These are phyloP conservation scores for Eimeria tenella DNA, from an alignment of 169 alveolate genomes.

Conservation along the genomic window DNA sequence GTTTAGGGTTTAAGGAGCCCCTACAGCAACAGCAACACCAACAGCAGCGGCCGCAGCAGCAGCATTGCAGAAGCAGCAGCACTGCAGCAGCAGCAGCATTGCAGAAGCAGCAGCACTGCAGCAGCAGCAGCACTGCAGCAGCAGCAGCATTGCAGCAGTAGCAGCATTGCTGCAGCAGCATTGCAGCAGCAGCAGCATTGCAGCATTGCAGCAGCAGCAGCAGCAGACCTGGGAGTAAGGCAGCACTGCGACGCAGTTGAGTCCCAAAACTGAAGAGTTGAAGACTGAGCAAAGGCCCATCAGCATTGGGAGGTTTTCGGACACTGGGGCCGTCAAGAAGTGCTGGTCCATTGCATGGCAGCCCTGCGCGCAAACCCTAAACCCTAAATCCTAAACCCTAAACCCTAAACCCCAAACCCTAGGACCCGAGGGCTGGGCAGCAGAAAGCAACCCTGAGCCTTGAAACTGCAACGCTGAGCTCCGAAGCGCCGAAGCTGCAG, in stretches of 20 bases:
- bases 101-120: no score
- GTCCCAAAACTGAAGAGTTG: slow-evolving; percentile 93
- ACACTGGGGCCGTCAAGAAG: slow-evolving; percentile 87
- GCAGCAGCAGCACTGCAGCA: no score
- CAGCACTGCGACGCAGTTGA: slow-evolving; percentile 95
- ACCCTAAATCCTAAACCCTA: not conserved
- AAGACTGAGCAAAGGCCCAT: slow-evolving; percentile 97
- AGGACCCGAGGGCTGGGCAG: not conserved
- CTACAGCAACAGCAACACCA: no score
- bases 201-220: not conserved
- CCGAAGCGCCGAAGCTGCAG: not conserved
- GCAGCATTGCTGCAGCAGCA: no score
- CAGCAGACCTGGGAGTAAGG: slow-evolving; percentile 97
- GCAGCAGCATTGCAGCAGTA: no score
- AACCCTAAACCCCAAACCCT: not conserved
- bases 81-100: no score
- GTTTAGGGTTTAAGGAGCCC: no score
- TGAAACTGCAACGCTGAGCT: not conserved
- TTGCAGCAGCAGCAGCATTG: no score
- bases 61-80: no score
- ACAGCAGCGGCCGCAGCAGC: no score
- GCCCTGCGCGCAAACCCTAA: slow-evolving; percentile 75
- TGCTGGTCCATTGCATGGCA: slow-evolving; percentile 94
- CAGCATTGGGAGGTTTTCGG: slow-evolving; percentile 95
- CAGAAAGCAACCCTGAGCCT: not conserved